Percentiles rank a stretch among this genome's conserved stretches.
phyloP scores from a whole-genome alignment of 495 filamentous ascomycete genomes.

The Penicillium samsonianum region DNA sequence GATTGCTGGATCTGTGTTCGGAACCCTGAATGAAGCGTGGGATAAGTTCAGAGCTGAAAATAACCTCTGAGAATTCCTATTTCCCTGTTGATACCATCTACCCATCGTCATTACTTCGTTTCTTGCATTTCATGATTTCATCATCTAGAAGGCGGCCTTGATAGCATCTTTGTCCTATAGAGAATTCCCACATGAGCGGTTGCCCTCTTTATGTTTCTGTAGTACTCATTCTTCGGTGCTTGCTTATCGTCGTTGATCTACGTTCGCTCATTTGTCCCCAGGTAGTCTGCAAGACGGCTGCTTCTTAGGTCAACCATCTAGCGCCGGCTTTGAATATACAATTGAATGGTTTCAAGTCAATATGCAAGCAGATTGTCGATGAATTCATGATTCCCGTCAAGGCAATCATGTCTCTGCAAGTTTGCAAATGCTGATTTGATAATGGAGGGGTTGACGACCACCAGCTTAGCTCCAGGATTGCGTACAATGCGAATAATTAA shows the following conservation, averaged over 20 bases:
- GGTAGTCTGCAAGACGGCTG: neutral
- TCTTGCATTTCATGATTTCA: slow-evolving; percentile 11
- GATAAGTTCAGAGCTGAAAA: slow-evolving; percentile 97
- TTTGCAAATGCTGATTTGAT: neutral
- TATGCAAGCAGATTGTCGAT: too few relatives aligned
- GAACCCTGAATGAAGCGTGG: slow-evolving; percentile 94
- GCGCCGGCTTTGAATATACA: too few relatives aligned
- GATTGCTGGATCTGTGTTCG: slow-evolving; percentile 89
- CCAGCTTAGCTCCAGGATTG: neutral
- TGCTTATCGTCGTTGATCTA: neutral
- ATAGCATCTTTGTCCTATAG: slow-evolving; percentile 4
- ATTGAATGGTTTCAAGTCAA: too few relatives aligned
- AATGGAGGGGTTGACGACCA: neutral
- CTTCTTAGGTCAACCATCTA: neutral
- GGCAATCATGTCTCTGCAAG: too few relatives aligned
- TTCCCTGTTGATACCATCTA: slow-evolving; percentile 14
- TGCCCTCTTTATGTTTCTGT: neutral
- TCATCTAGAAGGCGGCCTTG: slow-evolving; percentile 3
- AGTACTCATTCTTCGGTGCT: neutral
- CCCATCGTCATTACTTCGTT: neutral
- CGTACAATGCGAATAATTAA: neutral
- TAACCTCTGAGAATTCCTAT: slow-evolving; percentile 36
- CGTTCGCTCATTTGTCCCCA: too few relatives aligned
- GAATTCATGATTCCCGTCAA: too few relatives aligned
- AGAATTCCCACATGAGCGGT: neutral